These are phyloP conservation scores for Tulasnella sp. DNA, from an alignment of 768 basidiomycete species.

Conservation along the genomic window DNA sequence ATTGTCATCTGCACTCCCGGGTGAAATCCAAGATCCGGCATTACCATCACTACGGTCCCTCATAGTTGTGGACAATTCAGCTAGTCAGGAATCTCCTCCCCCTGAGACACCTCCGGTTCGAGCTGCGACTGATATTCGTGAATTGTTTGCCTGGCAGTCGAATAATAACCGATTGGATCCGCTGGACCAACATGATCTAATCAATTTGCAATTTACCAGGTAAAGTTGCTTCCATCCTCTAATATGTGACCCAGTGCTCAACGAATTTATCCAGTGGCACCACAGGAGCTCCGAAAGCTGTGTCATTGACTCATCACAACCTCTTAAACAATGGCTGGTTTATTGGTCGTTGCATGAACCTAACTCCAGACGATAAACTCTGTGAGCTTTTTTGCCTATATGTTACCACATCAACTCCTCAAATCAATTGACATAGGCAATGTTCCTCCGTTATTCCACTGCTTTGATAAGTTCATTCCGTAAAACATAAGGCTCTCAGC, in stretches of 20 bases:
- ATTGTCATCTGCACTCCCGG: conserved; percentile 37
- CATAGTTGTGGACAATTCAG: conserved; percentile 51
- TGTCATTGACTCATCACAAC: conserved; percentile 68
- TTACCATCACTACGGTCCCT: conserved; percentile 52
- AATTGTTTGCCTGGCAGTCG: conserved; percentile 56
- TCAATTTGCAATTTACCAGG: conserved; percentile 82
- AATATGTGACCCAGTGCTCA: conserved; percentile 1
- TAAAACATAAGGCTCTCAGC: not conserved
- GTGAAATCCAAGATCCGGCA: conserved; percentile 38
- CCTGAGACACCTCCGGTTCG: conserved; percentile 32
- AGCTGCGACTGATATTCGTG: conserved; percentile 55
- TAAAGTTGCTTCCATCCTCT: conserved; percentile 22
- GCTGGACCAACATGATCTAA: conserved; percentile 50
- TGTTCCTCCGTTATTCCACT: conserved; percentile 73
- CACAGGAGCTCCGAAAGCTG: conserved; percentile 70
- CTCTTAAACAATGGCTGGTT: conserved; percentile 64
- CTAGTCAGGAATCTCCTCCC: conserved; percentile 30
- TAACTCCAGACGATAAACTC: conserved; percentile 51
- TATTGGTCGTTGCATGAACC: conserved; percentile 57
- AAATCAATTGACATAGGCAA: conserved; percentile 41
- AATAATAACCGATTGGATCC: conserved; percentile 35
- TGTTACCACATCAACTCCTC: not conserved
- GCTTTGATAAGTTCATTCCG: conserved; percentile 58
- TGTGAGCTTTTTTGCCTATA: conserved; percentile 40
- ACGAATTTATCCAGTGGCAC: conserved; percentile 44